Evolutionary conservation across 2,329 filamentous ascomycete genomes (phyloP).

Genomic region (Epichloe aotearoae): DNA sequence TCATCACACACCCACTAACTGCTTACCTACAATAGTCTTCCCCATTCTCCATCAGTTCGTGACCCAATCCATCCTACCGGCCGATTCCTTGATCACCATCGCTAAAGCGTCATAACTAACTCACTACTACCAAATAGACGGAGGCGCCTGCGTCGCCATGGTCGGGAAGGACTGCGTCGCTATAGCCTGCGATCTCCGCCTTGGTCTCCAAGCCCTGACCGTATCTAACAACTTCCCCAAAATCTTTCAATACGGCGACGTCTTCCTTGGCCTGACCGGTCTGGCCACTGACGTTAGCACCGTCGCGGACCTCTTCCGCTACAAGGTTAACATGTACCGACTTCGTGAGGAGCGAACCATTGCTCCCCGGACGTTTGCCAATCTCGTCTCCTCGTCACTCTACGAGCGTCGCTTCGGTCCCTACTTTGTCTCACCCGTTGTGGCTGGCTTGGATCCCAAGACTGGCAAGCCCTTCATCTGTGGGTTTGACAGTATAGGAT

Average conservation of each 20-base stretch:
- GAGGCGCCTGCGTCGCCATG: conserved; percentile 96
- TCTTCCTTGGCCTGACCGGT: conserved; percentile 90
- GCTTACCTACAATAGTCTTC: conserved; percentile 47
- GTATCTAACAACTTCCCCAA: conserved; percentile 99
- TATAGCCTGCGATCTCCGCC: conserved; percentile 96
- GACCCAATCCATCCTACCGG: not conserved
- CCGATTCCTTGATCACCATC: not conserved
- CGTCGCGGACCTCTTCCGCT: conserved; percentile 93
- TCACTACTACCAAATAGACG: conserved; percentile 33
- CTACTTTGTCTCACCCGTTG: conserved; percentile 89
- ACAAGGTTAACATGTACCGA: conserved; percentile 99
- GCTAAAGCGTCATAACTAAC: not conserved
- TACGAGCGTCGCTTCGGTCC: conserved; percentile 96
- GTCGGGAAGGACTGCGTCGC: conserved; percentile 99
- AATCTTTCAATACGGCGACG: conserved; percentile 93
- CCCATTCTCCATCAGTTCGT: conserved; percentile 89
- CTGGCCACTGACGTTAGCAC: conserved; percentile 93
- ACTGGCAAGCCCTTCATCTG: conserved; percentile 95
- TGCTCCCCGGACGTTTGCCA: conserved; percentile 86
- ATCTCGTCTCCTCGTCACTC: conserved; percentile 79
- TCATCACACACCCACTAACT: conserved; percentile 12
- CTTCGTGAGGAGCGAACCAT: conserved; percentile 96
- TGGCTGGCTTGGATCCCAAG: conserved; percentile 90
- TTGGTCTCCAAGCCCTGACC: conserved; percentile 90
- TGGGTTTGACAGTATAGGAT: conserved; percentile 97